These are phyloP conservation scores for Tetracladium maxilliforme DNA, from an alignment of 2,329 filamentous ascomycete genomes.

Conservation along the genomic window DNA sequence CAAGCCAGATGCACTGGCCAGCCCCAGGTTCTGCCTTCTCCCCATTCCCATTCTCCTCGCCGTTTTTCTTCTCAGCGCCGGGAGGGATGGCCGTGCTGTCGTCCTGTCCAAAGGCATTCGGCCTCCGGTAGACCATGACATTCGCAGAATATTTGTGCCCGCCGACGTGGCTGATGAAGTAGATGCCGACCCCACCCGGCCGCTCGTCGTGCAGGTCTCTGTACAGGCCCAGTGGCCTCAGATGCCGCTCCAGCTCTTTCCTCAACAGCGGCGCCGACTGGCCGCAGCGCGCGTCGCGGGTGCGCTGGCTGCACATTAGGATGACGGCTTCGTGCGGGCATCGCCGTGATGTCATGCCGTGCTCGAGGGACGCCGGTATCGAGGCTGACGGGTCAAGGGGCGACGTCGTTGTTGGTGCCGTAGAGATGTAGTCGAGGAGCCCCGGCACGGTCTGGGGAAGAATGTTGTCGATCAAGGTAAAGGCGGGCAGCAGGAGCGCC, in stretches of 20 bases:
- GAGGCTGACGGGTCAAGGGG: conserved; percentile 6
- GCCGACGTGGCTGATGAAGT: conserved; percentile 92
- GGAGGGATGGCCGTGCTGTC: too few species aligned
- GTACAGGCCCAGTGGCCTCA: conserved; percentile 71
- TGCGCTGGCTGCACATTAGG: conserved; percentile 85
- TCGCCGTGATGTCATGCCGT: conserved; percentile 31
- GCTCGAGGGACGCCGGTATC: conserved; percentile 15
- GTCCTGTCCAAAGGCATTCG: conserved; percentile 16
- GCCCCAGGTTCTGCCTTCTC: conserved; percentile 39
- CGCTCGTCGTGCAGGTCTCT: conserved; percentile 79
- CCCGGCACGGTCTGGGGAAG: conserved; percentile 58
- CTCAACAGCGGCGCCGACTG: conserved; percentile 84
- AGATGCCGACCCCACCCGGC: conserved; percentile 84
- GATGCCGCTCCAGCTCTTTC: conserved; percentile 77
- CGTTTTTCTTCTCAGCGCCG: conserved; percentile 14
- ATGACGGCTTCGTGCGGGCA: conserved; percentile 79
- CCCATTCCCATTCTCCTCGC: conserved; percentile 16
- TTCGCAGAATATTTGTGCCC: conserved; percentile 96
- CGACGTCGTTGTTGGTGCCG: conserved; percentile 58
- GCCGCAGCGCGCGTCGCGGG: conserved; percentile 87
- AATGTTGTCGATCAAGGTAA: conserved; percentile 71
- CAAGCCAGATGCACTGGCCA: conserved; percentile 86
- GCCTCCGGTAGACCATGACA: conserved; percentile 70
- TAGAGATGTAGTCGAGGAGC: conserved; percentile 59
- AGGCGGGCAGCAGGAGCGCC: conserved; percentile 72